These are phyloP conservation scores for Colletotrichum sp. DNA, from an alignment of 2,329 filamentous ascomycete species.

Conservation along the genomic window DNA sequence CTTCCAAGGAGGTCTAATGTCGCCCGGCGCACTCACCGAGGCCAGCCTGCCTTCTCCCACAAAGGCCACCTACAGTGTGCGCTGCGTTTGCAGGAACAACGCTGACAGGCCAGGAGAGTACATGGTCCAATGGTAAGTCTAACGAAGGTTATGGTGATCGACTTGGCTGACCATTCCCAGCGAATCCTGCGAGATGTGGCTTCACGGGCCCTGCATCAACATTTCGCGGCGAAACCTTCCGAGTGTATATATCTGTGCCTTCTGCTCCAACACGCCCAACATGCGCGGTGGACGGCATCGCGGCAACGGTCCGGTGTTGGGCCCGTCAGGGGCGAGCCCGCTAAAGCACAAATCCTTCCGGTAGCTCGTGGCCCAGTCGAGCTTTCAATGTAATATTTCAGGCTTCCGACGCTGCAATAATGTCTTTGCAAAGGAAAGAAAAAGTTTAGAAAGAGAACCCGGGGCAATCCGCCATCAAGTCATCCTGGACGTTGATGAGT, in stretches of 20 bases:
- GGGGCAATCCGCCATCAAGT: conserved; percentile 6
- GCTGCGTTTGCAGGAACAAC: conserved; percentile 60
- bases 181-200: conserved; percentile 69
- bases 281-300: conserved; percentile 53
- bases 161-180: conserved; percentile 37
- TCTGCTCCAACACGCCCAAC: conserved; percentile 65
- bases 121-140: conserved; percentile 67
- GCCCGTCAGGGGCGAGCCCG: conserved; percentile 40
- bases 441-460: conserved; percentile 12
- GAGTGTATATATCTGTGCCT: conserved; percentile 67
- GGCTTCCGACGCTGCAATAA: neutral
- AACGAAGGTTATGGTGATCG: neutral
- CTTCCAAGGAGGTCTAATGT: conserved; percentile 46
- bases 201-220: conserved; percentile 68
- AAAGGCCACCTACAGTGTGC: conserved; percentile 48
- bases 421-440: neutral
- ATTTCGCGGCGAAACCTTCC: conserved; percentile 62
- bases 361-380: conserved; percentile 28
- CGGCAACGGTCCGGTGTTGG: conserved; percentile 34
- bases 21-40: conserved; percentile 57
- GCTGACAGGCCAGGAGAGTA: conserved; percentile 54
- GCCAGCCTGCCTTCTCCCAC: conserved; percentile 52
- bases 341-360: conserved; percentile 53
- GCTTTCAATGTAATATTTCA: neutral
- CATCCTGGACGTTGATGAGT: conserved; percentile 20